A percentile compares a stretch with the other conserved stretches of the same genome.
These are phyloP conservation scores for Jacaranda copaia DNA, from an alignment of 257 asterid species.

Conservation along the genomic window DNA sequence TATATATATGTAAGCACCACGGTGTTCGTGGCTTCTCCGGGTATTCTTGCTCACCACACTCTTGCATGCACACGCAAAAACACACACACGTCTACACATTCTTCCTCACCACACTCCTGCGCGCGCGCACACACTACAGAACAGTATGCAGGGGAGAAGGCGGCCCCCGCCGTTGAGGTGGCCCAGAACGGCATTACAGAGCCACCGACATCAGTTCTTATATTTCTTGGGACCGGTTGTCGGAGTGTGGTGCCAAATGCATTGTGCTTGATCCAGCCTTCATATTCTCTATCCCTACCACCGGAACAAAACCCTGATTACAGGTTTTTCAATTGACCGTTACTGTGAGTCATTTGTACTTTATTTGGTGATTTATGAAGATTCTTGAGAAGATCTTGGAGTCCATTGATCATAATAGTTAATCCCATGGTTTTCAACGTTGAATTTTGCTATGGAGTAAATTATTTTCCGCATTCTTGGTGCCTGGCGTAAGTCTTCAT, in stretches of 20 bases:
- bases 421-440: not conserved
- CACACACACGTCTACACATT: too few relatives aligned
- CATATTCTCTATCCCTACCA: slow-evolving; percentile 78
- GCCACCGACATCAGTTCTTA: slow-evolving; percentile 66
- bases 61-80: too few relatives aligned
- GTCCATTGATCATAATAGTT: slow-evolving; percentile 6
- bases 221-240: slow-evolving; percentile 96
- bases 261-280: slow-evolving; percentile 80
- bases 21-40: too few relatives aligned
- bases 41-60: too few relatives aligned
- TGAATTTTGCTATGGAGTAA: not conserved
- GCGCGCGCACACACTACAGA: not conserved
- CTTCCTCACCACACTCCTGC: not conserved
- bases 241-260: slow-evolving; percentile 92
- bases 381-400: slow-evolving; percentile 15
- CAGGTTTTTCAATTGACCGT: slow-evolving; percentile 57
- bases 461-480: not conserved
- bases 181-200: slow-evolving; percentile 58
- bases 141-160: slow-evolving; percentile 35
- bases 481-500: not conserved
- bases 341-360: not conserved
- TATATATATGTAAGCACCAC: too few relatives aligned
- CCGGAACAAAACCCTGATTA: slow-evolving; percentile 87
- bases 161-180: slow-evolving; percentile 41
- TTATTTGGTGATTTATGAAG: slow-evolving; percentile 6